A percentile compares a stretch with the other conserved stretches of the same genome.
Evolutionary conservation across 2,329 filamentous ascomycete genomes (phyloP).

Genomic region (Parastagonospora avenae): DNA sequence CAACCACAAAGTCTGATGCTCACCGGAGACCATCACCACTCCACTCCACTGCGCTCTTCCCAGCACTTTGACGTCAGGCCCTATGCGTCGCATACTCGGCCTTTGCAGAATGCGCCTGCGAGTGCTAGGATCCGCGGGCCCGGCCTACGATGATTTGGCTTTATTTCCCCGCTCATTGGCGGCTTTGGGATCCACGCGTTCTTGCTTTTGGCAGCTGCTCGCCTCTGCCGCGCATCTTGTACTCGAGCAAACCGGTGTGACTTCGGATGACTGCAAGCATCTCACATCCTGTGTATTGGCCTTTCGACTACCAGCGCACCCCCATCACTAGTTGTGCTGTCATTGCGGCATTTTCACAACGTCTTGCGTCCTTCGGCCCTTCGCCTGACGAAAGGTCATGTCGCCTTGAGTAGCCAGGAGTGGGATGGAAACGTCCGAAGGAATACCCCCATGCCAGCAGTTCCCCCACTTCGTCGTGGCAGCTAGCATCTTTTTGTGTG

Average conservation of each 20-base stretch:
- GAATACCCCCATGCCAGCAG: conserved; percentile 15
- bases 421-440: conserved; percentile 14
- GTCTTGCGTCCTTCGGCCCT: conserved; percentile 3
- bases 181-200: conserved; percentile 7
- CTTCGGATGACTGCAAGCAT: not conserved
- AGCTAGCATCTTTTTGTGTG: conserved; percentile 17
- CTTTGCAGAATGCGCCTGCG: not conserved
- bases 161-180: conserved; percentile 6
- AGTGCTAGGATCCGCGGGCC: not conserved
- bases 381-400: conserved; percentile 13
- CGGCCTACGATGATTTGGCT: not conserved
- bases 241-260: not conserved
- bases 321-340: not conserved
- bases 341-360: conserved; percentile 19
- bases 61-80: conserved; percentile 11
- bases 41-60: not conserved
- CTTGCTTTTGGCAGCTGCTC: conserved; percentile 22
- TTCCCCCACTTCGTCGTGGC: conserved; percentile 24
- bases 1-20: not conserved
- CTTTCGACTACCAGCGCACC: too few relatives aligned
- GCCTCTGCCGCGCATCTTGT: conserved; percentile 2
- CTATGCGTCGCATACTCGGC: conserved; percentile 5
- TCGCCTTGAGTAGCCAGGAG: conserved; percentile 12
- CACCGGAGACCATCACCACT: not conserved
- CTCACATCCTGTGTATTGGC: not conserved